Evolutionary conservation across 768 basidiomycete genomes (phyloP), one percentile per base, ranked within the genome.

Genomic region (Mycena galopus): DNA sequence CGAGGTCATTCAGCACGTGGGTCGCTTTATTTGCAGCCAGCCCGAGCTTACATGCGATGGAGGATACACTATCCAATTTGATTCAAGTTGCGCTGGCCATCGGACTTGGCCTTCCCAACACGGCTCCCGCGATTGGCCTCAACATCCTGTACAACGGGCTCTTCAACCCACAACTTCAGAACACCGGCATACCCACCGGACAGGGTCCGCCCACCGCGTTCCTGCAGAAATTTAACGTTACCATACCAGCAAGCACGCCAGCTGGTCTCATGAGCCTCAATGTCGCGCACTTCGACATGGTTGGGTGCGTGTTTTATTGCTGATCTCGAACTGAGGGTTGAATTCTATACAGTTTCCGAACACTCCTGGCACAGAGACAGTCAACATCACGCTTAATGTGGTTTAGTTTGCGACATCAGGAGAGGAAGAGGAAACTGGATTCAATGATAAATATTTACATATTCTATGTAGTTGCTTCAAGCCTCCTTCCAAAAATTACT

Each of bases 1-100:
- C 27, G 65, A 66, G 65, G 55, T 66, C 65, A 44, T 66, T 55
- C 65, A 66, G 53, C 65, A 66, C n/a, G 65, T 66, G 37, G 33
- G 65, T 66, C 39, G 16, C 39, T 57, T 66, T 39, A 42, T 66
- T 44, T 57, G 29, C 21, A 32, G 51, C 44, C 25, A 53, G 65
- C 30, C 55, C 37, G 39, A 56, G 55, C 35, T 66, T 30, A 44
- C 17, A 66, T 66, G 55, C 55, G 27, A 42, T 30, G 53, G 42
- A 66, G 65, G 44, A 19, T 29, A 27, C 29, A 23, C 10, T 27
- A 66, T 32, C 19, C 27, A 39, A 66, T 27, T 57, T 66, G 65
- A 39, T 57, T 44, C 37, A 66, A 57, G 65, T 57, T 30, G 55
- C 27, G 37, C 65, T 66, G 29, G 65, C 65, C 27, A 66, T 66